Evolutionary conservation across 148 eudicot genomes (phyloP).

Genomic region (Agrostemma githago): DNA sequence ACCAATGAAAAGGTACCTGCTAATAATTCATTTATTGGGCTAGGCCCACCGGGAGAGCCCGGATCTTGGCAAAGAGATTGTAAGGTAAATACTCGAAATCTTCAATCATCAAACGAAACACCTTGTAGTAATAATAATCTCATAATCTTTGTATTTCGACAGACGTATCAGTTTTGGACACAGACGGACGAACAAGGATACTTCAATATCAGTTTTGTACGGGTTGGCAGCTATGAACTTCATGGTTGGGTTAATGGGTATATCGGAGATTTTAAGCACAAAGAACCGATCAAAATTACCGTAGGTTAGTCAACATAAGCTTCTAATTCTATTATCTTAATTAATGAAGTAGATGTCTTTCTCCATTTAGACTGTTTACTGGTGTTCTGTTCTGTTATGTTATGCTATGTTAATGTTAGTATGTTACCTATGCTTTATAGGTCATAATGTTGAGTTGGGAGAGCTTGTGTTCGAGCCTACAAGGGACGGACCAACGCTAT

Average conservation of each 20-base stretch:
- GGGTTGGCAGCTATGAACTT: conserved; percentile 49
- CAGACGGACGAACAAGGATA: conserved; percentile 47
- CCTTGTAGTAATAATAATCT: background rate
- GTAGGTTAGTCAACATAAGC: conserved; percentile 28
- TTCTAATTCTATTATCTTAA: background rate
- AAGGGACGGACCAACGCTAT: conserved; percentile 72
- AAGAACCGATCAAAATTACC: conserved; percentile 36
- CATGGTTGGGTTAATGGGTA: conserved; percentile 68
- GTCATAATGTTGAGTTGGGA: conserved; percentile 50
- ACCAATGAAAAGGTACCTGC: conserved; percentile 39
- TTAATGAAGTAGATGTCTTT: too few species aligned
- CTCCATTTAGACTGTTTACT: background rate
- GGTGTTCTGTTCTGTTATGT: background rate
- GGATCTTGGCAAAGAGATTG: conserved; percentile 78
- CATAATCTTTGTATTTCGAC: background rate
- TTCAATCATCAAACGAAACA: too few species aligned
- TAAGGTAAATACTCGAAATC: conserved; percentile 35
- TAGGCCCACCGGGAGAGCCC: conserved; percentile 49
- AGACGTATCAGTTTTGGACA: conserved; percentile 84
- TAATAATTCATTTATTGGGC: conserved; percentile 46
- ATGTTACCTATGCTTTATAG: conserved; percentile 26
- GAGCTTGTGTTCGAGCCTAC: conserved; percentile 64
- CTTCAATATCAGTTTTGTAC: conserved; percentile 45
- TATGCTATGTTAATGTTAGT: too few species aligned
- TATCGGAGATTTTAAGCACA: conserved; percentile 59